Conservation (phyloP, 331 rosid genomes). For the Quercus phellos region DNA sequence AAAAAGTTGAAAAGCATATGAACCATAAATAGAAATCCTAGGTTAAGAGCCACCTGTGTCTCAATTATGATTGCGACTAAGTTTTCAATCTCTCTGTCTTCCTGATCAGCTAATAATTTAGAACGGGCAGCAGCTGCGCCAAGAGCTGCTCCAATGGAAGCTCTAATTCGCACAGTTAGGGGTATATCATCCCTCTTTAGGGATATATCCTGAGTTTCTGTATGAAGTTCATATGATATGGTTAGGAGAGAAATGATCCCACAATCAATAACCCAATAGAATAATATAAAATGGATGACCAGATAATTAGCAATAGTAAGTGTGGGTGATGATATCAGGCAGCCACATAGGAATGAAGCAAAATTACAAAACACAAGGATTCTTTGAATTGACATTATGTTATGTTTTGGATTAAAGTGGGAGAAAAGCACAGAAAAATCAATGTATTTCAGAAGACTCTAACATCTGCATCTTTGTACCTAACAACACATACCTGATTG, state of each 20-base stretch:
- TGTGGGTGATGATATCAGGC: not conserved
- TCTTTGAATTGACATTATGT: not conserved
- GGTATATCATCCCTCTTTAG: conserved; percentile 52
- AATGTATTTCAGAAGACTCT: not conserved
- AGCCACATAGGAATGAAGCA: not conserved
- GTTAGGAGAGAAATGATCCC: conserved; percentile 13
- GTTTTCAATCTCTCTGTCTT: conserved; percentile 80
- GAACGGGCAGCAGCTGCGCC: conserved; percentile 94
- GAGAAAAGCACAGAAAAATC: not conserved
- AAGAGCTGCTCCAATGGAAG: conserved; percentile 77
- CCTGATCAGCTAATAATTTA: conserved; percentile 83
- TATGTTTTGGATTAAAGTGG: not conserved
- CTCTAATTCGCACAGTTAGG: conserved; percentile 57
- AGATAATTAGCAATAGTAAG: not conserved
- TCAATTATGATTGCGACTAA: conserved; percentile 69
- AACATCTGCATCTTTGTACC: not conserved
- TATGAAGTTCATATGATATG: conserved; percentile 4
- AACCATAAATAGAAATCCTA: conserved; percentile 1
- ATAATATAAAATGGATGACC: not conserved
- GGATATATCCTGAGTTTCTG: conserved; percentile 35
- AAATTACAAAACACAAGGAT: not conserved
- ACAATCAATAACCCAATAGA: conserved; percentile 1
- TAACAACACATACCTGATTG: conserved; percentile 48
- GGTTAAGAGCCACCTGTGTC: conserved; percentile 57
- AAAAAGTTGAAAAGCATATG: not conserved